These are phyloP conservation scores for Catharanthus roseus DNA, from an alignment of 257 asterid genomes.

Conservation along the genomic window DNA sequence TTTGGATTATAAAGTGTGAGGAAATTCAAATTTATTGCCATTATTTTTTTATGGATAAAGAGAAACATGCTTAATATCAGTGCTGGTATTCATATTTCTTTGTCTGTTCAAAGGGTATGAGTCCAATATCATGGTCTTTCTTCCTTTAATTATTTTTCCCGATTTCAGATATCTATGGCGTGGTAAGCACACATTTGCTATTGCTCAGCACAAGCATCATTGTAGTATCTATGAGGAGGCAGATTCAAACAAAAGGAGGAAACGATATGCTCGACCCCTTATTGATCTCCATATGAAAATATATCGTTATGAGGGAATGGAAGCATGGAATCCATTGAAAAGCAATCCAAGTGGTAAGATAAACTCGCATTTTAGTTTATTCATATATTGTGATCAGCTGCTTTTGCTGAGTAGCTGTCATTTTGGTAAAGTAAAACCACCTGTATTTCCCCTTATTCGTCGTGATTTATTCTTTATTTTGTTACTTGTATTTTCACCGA, in stretches of 20 bases:
- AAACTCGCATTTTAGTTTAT: background rate
- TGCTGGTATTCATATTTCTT: background rate
- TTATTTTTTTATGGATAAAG: constrained; percentile 7
- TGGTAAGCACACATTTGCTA: constrained; percentile 82
- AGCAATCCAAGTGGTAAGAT: constrained; percentile 60
- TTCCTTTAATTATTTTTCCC: background rate
- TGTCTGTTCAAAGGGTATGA: background rate
- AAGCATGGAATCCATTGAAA: constrained; percentile 71
- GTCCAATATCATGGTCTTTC: constrained; percentile 2
- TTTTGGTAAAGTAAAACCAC: background rate
- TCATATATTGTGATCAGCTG: background rate
- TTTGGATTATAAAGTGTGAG: background rate
- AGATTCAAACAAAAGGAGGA: constrained; percentile 87
- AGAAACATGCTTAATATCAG: background rate
- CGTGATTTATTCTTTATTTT: background rate
- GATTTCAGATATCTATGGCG: constrained; percentile 90
- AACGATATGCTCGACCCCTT: constrained; percentile 94
- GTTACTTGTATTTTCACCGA: constrained; percentile 5
- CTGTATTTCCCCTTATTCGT: background rate
- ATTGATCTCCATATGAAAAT: constrained; percentile 88
- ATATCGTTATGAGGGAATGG: constrained; percentile 79
- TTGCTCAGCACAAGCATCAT: constrained; percentile 93
- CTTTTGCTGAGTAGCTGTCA: background rate
- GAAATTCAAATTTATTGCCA: background rate
- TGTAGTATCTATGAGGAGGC: constrained; percentile 81